These are phyloP conservation scores for Fusarium euwallaceae DNA, from an alignment of 2,329 filamentous ascomycete species.

Conservation along the genomic window DNA sequence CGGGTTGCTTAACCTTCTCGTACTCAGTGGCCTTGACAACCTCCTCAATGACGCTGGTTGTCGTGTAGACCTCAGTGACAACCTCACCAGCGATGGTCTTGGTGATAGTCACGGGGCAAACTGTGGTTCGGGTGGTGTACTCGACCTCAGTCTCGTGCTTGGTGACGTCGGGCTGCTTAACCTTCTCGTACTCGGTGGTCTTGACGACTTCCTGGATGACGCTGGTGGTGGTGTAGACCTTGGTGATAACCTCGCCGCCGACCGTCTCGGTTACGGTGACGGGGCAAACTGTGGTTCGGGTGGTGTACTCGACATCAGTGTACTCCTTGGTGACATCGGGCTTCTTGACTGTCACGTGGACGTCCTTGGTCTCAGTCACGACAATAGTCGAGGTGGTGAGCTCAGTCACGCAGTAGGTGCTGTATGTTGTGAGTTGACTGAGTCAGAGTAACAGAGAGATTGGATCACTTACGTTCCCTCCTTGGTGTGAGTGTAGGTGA, in stretches of 20 bases:
- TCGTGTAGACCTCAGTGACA: slow-evolving; percentile 53
- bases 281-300: slow-evolving; percentile 60
- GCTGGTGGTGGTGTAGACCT: slow-evolving; percentile 48
- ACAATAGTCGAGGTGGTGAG: slow-evolving; percentile 60
- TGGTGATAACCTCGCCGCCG: slow-evolving; percentile 41
- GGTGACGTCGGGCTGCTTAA: slow-evolving; percentile 55
- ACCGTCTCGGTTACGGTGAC: slow-evolving; percentile 55
- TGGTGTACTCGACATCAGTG: slow-evolving; percentile 54
- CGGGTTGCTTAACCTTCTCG: slow-evolving; percentile 54
- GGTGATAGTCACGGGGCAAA: slow-evolving; percentile 59
- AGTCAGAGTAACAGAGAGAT: neutral
- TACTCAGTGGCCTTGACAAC: slow-evolving; percentile 49
- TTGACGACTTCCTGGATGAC: slow-evolving; percentile 48
- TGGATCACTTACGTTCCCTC: slow-evolving; percentile 55
- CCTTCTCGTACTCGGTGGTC: slow-evolving; percentile 51
- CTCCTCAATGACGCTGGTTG: slow-evolving; percentile 46
- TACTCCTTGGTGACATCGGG: slow-evolving; percentile 52
- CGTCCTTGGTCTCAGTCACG: slow-evolving; percentile 56
- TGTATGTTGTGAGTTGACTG: slow-evolving; percentile 38
- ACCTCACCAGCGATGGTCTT: slow-evolving; percentile 53
- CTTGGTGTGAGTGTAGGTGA: slow-evolving; percentile 58
- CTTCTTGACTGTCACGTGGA: slow-evolving; percentile 53
- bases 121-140: slow-evolving; percentile 58
- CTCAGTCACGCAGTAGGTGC: slow-evolving; percentile 58
- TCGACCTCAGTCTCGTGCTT: slow-evolving; percentile 51